A percentile compares a stretch with the other conserved stretches of the same genome.
Evolutionary conservation across 495 filamentous ascomycete species (phyloP).

Genomic region (Penicillium argentinense): DNA sequence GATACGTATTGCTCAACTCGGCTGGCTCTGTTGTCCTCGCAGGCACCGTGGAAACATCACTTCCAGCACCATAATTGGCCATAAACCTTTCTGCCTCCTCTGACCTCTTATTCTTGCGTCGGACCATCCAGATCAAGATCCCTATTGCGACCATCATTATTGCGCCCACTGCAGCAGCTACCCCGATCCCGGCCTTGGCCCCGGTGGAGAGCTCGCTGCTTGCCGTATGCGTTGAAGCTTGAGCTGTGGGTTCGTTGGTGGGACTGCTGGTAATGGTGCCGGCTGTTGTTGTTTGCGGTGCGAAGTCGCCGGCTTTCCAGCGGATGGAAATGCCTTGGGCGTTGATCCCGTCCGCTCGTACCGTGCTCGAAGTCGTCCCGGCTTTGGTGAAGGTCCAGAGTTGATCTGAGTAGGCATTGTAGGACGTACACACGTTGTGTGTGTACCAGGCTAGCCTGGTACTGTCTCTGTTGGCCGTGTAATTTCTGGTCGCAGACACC

Average conservation of each 20-base stretch:
- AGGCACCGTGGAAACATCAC: too few species aligned
- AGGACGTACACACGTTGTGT: neutral
- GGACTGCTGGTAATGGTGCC: neutral
- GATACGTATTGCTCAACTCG: neutral
- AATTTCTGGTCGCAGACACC: neutral
- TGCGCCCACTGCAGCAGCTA: neutral
- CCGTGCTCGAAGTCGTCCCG: neutral
- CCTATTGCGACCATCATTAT: neutral
- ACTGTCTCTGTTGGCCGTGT: neutral
- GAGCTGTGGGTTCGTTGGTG: neutral
- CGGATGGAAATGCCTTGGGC: neutral
- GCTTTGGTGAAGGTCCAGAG: slow-evolving; percentile 4
- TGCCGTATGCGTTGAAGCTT: neutral
- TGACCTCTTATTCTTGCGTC: neutral
- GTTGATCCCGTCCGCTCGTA: slow-evolving; percentile 1
- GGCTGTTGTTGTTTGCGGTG: neutral
- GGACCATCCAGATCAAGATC: neutral
- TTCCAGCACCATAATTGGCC: too few species aligned
- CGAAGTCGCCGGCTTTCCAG: neutral
- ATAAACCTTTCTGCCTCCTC: neutral
- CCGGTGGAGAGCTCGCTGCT: neutral
- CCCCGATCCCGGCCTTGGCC: neutral
- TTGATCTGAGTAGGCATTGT: neutral
- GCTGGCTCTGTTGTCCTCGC: neutral
- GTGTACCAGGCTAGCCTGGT: neutral